These are phyloP conservation scores for Fraxinus sp. DNA, from an alignment of 305 asterid genomes.

Conservation along the genomic window DNA sequence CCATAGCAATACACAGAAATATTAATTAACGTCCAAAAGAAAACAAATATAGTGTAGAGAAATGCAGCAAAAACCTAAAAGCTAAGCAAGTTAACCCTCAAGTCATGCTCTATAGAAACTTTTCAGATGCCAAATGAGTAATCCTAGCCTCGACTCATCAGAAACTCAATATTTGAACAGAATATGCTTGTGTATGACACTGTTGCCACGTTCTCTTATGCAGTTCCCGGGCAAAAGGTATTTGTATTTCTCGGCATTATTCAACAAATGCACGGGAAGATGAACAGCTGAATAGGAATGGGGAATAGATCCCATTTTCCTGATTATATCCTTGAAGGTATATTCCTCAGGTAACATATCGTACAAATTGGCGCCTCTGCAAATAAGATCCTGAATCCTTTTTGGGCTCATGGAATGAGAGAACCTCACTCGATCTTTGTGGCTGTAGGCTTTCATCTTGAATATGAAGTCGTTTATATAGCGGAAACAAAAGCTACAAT, in stretches of 20 bases:
- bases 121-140: conserved; percentile 3
- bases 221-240: conserved; percentile 64
- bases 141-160: not conserved
- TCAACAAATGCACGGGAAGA: conserved; percentile 50
- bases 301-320: conserved; percentile 63
- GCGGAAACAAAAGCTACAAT: conserved; percentile 64
- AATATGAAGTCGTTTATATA: conserved; percentile 51
- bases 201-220: conserved; percentile 33
- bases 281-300: conserved; percentile 54
- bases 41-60: not conserved
- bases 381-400: conserved; percentile 59
- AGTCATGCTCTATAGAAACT: conserved; percentile 16
- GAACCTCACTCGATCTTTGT: conserved; percentile 53
- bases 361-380: conserved; percentile 51
- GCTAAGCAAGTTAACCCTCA: conserved; percentile 2
- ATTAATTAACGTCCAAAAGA: not conserved
- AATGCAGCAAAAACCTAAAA: not conserved
- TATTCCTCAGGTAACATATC: conserved; percentile 73
- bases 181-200: not conserved
- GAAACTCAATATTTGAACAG: not conserved
- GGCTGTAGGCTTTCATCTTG: conserved; percentile 79
- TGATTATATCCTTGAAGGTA: conserved; percentile 54
- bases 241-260: conserved; percentile 44
- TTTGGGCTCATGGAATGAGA: conserved; percentile 46
- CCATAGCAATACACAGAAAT: not conserved